A percentile compares a stretch with the other conserved stretches of the same genome.
Conservation (phyloP, 2,329 filamentous ascomycete species). For the Huntiella moniliformis region DNA sequence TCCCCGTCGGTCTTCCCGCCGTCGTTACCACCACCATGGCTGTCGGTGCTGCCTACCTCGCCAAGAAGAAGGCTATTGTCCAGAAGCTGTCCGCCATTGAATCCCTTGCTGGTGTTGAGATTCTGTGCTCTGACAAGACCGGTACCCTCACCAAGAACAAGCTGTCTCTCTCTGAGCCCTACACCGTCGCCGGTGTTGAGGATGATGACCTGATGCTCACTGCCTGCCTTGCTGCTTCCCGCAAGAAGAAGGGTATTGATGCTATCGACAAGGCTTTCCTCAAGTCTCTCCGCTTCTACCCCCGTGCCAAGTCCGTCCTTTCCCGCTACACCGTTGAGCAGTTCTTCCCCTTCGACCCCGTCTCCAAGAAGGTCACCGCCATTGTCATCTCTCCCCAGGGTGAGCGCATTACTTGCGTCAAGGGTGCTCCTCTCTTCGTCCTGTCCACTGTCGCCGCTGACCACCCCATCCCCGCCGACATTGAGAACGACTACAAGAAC, state of each 20-base stretch:
- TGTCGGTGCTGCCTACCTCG: conserved; percentile 77
- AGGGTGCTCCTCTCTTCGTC: conserved; percentile 77
- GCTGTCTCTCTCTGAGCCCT: conserved; percentile 70
- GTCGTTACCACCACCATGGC: conserved; percentile 93
- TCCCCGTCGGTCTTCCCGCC: conserved; percentile 79
- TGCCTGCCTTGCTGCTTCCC: conserved; percentile 72
- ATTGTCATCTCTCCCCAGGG: conserved; percentile 68
- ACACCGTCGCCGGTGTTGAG: conserved; percentile 63
- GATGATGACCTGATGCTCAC: conserved; percentile 82
- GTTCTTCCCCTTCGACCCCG: conserved; percentile 78
- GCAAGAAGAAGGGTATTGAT: conserved; percentile 92
- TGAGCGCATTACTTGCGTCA: conserved; percentile 73
- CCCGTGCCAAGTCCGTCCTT: conserved; percentile 60
- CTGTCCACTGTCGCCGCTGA: conserved; percentile 76
- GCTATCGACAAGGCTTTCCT: conserved; percentile 91
- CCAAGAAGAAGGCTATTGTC: conserved; percentile 83
- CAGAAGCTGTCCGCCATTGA: conserved; percentile 86
- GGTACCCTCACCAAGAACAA: conserved; percentile 91
- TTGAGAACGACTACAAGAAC: conserved; percentile 76
- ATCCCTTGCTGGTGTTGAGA: conserved; percentile 80
- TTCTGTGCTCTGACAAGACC: conserved; percentile 88
- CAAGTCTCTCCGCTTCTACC: conserved; percentile 67
- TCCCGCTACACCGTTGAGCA: conserved; percentile 70
- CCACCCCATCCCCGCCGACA: conserved; percentile 54
- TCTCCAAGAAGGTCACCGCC: conserved; percentile 82